Conservation (phyloP, 2,329 filamentous ascomycete genomes). For the Colletotrichum horii region DNA sequence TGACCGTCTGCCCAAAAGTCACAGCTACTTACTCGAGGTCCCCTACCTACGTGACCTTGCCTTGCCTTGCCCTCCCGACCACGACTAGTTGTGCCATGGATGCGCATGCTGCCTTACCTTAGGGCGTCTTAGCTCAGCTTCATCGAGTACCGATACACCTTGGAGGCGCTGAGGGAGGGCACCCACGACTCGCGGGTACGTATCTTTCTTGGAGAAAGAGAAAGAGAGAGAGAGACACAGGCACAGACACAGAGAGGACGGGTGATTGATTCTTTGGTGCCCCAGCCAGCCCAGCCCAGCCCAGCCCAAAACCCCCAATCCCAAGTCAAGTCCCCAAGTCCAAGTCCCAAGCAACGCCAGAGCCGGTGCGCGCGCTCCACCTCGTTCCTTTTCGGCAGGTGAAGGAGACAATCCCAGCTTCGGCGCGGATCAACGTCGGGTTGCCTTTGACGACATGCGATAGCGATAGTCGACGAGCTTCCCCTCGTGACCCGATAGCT, state of each 20-base stretch:
- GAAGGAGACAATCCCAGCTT: conserved; percentile 12
- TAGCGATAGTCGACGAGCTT: conserved; percentile 1
- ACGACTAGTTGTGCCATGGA: not conserved
- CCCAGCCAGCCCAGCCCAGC: not conserved
- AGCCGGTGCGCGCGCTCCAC: not conserved
- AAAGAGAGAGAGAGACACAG: not conserved
- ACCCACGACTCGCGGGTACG: not conserved
- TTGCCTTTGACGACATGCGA: conserved; percentile 21
- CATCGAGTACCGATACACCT: not conserved
- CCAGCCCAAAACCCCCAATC: not conserved
- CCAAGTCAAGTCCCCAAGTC: not conserved
- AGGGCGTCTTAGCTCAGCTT: not conserved
- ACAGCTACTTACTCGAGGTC: not conserved
- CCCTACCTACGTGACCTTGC: not conserved
- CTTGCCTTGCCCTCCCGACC: not conserved
- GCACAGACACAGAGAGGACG: not conserved
- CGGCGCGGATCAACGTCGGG: conserved; percentile 21
- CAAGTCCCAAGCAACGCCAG: not conserved
- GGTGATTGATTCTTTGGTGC: not conserved
- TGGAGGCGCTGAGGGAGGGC: not conserved
- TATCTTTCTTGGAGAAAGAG: not conserved
- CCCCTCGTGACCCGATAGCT: not conserved
- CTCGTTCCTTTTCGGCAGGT: conserved; percentile 13
- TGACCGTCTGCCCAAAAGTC: not conserved
- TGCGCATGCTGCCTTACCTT: not conserved